Percentiles rank a stretch among this genome's conserved stretches.
Conservation (phyloP, 2,329 filamentous ascomycete species). For the Aspergillus sp. region DNA sequence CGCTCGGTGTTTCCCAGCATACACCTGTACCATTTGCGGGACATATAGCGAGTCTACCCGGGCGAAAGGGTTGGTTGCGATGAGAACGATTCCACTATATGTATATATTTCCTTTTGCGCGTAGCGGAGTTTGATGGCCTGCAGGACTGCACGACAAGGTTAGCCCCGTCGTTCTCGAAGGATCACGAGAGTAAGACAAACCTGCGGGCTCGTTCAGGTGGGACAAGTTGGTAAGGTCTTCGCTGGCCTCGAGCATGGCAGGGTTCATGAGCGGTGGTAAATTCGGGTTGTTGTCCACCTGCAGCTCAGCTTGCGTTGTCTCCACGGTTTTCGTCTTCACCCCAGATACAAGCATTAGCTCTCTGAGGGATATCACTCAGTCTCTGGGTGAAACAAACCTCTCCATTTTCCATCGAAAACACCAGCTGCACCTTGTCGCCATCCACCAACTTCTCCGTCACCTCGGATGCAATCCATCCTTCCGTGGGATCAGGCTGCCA, state of each 20-base stretch:
- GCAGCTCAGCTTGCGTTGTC: slow-evolving; percentile 72
- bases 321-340: slow-evolving; percentile 73
- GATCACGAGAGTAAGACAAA: slow-evolving; percentile 46
- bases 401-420: slow-evolving; percentile 88
- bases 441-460: slow-evolving; percentile 78
- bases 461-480: slow-evolving; percentile 96
- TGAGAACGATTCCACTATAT: slow-evolving; percentile 97
- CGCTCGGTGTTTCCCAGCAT: slow-evolving; percentile 92
- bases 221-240: slow-evolving; percentile 94
- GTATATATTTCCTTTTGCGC: slow-evolving; percentile 99
- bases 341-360: slow-evolving; percentile 11
- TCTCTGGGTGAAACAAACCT: slow-evolving; percentile 56
- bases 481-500: slow-evolving; percentile 97
- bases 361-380: slow-evolving; percentile 7
- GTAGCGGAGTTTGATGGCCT: slow-evolving; percentile 96
- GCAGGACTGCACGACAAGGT: slow-evolving; percentile 66
- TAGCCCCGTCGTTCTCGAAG: slow-evolving; percentile 12
- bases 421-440: slow-evolving; percentile 84
- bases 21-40: slow-evolving; percentile 99
- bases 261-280: slow-evolving; percentile 97
- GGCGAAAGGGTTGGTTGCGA: slow-evolving; percentile 97
- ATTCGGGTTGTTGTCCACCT: slow-evolving; percentile 71
- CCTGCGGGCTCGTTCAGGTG: slow-evolving; percentile 98
- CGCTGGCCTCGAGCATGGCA: slow-evolving; percentile 95
- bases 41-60: slow-evolving; percentile 97